Conservation (phyloP, 768 basidiomycete species). For the Arthromyces matolae region DNA sequence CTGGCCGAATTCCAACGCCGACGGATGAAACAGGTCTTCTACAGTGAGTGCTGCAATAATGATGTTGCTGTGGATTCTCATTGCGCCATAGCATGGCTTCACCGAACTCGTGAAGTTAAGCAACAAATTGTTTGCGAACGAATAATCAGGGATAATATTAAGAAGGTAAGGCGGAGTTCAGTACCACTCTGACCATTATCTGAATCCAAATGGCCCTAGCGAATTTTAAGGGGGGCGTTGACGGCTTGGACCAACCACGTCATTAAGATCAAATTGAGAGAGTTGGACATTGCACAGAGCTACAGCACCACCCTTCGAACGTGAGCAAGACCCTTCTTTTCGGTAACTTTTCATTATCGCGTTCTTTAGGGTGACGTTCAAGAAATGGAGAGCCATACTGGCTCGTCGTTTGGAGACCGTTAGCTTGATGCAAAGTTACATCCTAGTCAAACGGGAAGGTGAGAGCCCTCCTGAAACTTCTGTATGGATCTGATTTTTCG, state of each 20-base stretch:
- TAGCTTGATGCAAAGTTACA: conserved; percentile 81
- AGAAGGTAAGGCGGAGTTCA: conserved; percentile 33
- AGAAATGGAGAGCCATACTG: conserved; percentile 64
- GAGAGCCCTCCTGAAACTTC: conserved; percentile 5
- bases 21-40: conserved; percentile 24
- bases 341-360: not conserved
- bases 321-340: conserved; percentile 20
- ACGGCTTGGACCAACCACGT: conserved; percentile 68
- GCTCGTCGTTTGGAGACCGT: conserved; percentile 65
- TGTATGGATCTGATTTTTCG: not conserved
- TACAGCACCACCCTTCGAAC: conserved; percentile 28
- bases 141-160: conserved; percentile 34
- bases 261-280: conserved; percentile 69
- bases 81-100: conserved; percentile 42
- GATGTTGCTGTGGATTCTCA: not conserved
- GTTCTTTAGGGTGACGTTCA: conserved; percentile 49
- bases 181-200: not conserved
- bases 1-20: conserved; percentile 40
- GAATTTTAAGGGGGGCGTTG: conserved; percentile 45
- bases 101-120: conserved; percentile 32
- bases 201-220: conserved; percentile 38
- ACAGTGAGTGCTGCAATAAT: conserved; percentile 8
- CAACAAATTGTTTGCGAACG: conserved; percentile 43
- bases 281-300: conserved; percentile 58
- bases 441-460: conserved; percentile 80